phyloP scores from a whole-genome alignment of 805 yeast species.

The Kregervanrija delftensis region DNA sequence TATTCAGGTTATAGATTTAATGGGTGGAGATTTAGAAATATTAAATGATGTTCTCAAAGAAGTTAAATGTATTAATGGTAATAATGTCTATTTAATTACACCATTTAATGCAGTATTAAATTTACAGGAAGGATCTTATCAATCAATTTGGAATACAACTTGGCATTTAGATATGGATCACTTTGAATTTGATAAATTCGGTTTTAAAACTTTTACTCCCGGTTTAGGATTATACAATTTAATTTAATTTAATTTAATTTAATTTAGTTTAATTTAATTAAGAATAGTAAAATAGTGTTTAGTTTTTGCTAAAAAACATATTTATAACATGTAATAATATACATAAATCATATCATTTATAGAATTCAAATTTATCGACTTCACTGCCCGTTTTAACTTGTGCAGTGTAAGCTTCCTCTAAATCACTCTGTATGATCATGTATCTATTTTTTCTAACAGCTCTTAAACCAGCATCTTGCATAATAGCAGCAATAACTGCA shows the following conservation, averaged over 20 bases:
- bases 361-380: conserved; percentile 96
- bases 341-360: conserved; percentile 46
- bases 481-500: conserved; percentile 95
- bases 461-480: conserved; percentile 99
- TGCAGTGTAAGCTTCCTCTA: conserved; percentile 95
- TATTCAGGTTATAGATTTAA: conserved; percentile 32
- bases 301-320: background rate
- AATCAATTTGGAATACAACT: conserved; percentile 28
- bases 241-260: background rate
- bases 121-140: background rate
- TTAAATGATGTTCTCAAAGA: conserved; percentile 12
- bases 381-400: conserved; percentile 96
- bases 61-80: background rate
- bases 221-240: conserved; percentile 54
- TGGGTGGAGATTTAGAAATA: conserved; percentile 34
- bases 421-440: conserved; percentile 89
- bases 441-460: conserved; percentile 98
- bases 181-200: conserved; percentile 43
- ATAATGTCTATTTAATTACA: conserved; percentile 17
- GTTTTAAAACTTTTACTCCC: conserved; percentile 41
- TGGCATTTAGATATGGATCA: conserved; percentile 72
- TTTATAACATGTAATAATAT: background rate
- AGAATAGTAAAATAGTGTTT: background rate
- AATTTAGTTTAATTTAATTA: background rate
- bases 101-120: conserved; percentile 22